Conservation (phyloP, 2,329 filamentous ascomycete species). For the Epicoccum nigrum region DNA sequence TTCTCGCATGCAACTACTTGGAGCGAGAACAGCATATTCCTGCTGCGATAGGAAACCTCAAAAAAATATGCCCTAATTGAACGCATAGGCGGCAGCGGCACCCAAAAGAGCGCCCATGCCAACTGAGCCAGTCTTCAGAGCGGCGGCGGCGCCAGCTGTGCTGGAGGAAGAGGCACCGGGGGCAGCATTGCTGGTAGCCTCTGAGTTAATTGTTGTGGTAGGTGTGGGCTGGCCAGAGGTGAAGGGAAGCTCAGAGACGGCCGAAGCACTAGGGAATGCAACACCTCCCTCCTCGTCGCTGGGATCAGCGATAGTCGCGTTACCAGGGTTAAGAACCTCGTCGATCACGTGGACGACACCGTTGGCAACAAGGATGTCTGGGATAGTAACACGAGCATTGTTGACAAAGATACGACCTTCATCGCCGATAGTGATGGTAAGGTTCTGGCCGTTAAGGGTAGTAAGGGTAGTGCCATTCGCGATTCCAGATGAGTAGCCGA, state of each 20-base stretch:
- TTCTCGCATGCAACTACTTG: too few species aligned
- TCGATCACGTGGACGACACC: constrained; percentile 62
- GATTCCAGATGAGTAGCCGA: constrained; percentile 60
- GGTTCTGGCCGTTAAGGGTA: constrained; percentile 45
- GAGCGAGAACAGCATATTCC: too few species aligned
- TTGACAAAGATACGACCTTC: constrained; percentile 52
- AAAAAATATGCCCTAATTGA: constrained; percentile 17
- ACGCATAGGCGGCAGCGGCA: constrained; percentile 47
- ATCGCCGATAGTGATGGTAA: constrained; percentile 49
- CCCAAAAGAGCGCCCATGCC: constrained; percentile 57
- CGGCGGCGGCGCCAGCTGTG: constrained; percentile 30
- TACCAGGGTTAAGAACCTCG: constrained; percentile 62
- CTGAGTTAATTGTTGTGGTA: constrained; percentile 50
- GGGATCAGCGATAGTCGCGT: constrained; percentile 53
- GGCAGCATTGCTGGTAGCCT: constrained; percentile 31
- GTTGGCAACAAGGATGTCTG: constrained; percentile 52
- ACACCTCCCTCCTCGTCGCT: constrained; percentile 55
- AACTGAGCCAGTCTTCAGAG: constrained; percentile 49
- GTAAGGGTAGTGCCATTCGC: constrained; percentile 48
- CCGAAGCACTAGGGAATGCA: constrained; percentile 60
- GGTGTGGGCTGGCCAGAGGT: constrained; percentile 60
- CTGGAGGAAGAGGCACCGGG: constrained; percentile 24
- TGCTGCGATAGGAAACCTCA: background rate
- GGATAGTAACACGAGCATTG: constrained; percentile 49
- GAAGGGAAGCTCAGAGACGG: constrained; percentile 58